Base-by-base conservation (phyloP, 1,284 basidiomycete genomes). In the Trichosporon faecale region DNA sequence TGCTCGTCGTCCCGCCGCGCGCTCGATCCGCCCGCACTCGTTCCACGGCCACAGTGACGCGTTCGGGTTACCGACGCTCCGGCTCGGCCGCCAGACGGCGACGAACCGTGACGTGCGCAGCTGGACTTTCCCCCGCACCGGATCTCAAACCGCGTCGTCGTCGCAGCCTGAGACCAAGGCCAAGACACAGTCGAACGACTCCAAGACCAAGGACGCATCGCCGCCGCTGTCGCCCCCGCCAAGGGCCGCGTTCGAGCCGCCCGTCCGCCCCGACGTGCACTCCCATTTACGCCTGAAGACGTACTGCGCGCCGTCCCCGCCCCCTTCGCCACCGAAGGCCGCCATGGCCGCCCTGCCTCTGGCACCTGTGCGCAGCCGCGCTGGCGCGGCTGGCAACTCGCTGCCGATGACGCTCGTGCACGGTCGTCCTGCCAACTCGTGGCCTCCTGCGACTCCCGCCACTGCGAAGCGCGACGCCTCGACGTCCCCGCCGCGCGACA, bases 271-370 rank as follows among this genome's bases (percentile, higher is more conserved):
- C 2, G 80, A 83, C 35, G 76, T 80, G 11, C 79, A 81, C 68
- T 72, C 75, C 5, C 79, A 82, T 64, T 76, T 84, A 5, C 73
- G 73, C 12, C 73, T 84, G 16, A 77, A 77, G 55, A 77, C 76
- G 66, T 83, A 81, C 65, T 83, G 82, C 67, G 82, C 83, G 1
- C 83, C 83, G 11, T 81, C 81, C 1, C 81, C 82, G 14, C 82
- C 81, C 0, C 73, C 73, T n/a, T 83, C 83, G 9, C 81, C 83
- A 6, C 75, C 79, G 5, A 78, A 77, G 70, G 46, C 55, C 11
- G 33, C 64, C 5, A 46, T 49, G 3, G 60, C 61, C 6, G 63
- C 63, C 1, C 66, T 73, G 5, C 27, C 64, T 0, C 61, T 71
- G 2, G 70, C 66, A 2, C 70, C 72, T 4, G 65, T 49, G 29